These are phyloP conservation scores for Aechmea fasciata DNA, from an alignment of 176 grass and related monocot genomes.

Conservation along the genomic window DNA sequence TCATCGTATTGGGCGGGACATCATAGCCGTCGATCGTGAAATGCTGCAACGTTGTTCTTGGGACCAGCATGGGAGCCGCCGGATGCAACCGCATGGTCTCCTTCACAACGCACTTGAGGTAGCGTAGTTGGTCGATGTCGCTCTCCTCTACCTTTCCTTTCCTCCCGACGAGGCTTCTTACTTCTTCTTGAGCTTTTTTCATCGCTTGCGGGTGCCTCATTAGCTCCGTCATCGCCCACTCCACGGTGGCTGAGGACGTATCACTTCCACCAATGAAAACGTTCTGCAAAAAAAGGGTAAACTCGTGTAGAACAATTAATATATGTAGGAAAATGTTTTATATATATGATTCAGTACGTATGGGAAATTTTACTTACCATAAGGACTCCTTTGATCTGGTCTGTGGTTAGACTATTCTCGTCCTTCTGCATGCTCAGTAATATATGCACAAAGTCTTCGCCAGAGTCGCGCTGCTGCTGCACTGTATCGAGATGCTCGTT, in stretches of 20 bases:
- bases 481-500: slow-evolving; percentile 2
- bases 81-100: slow-evolving; percentile 22
- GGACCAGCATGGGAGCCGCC: slow-evolving; percentile 4
- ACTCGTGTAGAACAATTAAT: not conserved
- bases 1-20: not conserved
- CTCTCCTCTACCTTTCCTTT: slow-evolving; percentile 7
- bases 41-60: not conserved
- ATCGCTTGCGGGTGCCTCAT: slow-evolving; percentile 13
- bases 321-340: not conserved
- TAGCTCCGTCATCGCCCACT: slow-evolving; percentile 29
- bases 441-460: no score
- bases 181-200: slow-evolving; percentile 19
- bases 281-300: slow-evolving; percentile 12
- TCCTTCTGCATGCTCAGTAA: no score
- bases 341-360: no score
- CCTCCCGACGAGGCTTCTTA: slow-evolving; percentile 9
- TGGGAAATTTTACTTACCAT: no score
- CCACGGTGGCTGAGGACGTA: slow-evolving; percentile 17
- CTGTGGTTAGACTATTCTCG: no score
- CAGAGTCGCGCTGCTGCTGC: not conserved
- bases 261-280: slow-evolving; percentile 20
- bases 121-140: slow-evolving; percentile 12
- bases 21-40: slow-evolving; percentile 7
- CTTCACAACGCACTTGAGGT: slow-evolving; percentile 22
- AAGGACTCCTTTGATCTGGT: no score